Evolutionary conservation across 192 early-diverging fungal species (phyloP).

Genomic region (Umbelopsis ramanniana): DNA sequence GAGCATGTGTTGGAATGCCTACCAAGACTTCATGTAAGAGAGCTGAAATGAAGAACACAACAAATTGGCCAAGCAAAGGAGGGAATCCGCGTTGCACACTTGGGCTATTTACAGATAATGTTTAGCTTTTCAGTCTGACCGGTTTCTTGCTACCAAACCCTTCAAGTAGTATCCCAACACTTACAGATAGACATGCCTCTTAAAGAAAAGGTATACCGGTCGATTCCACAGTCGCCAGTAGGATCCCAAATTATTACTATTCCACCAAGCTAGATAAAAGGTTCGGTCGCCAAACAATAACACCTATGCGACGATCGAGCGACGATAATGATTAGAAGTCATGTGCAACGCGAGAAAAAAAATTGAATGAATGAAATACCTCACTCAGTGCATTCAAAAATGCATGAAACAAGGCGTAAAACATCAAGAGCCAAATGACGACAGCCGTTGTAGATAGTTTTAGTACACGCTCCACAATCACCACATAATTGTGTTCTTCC

Average conservation of each 20-base stretch:
- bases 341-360: too few species aligned
- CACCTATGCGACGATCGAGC: slow-evolving; percentile 32
- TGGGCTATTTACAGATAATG: slow-evolving; percentile 40
- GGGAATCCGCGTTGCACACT: slow-evolving; percentile 68
- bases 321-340: background rate
- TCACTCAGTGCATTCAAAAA: slow-evolving; percentile 82
- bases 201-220: slow-evolving; percentile 86
- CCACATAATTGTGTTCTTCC: slow-evolving; percentile 66
- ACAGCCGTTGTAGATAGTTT: slow-evolving; percentile 80
- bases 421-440: slow-evolving; percentile 88
- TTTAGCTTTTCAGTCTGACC: background rate
- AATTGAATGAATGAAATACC: slow-evolving; percentile 34
- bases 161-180: background rate
- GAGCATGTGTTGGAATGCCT: slow-evolving; percentile 80
- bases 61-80: slow-evolving; percentile 58
- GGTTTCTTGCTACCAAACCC: background rate
- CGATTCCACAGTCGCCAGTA: slow-evolving; percentile 95
- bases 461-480: slow-evolving; percentile 83
- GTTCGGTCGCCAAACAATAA: slow-evolving; percentile 86
- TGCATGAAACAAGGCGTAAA: slow-evolving; percentile 85
- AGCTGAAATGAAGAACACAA: slow-evolving; percentile 84
- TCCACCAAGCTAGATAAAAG: slow-evolving; percentile 94
- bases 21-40: slow-evolving; percentile 86
- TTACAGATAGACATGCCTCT: slow-evolving; percentile 82
- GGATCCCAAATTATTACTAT: slow-evolving; percentile 71